These are phyloP conservation scores for Phytopythium boreale DNA, from an alignment of 352 stramenopile species.

Conservation along the genomic window DNA sequence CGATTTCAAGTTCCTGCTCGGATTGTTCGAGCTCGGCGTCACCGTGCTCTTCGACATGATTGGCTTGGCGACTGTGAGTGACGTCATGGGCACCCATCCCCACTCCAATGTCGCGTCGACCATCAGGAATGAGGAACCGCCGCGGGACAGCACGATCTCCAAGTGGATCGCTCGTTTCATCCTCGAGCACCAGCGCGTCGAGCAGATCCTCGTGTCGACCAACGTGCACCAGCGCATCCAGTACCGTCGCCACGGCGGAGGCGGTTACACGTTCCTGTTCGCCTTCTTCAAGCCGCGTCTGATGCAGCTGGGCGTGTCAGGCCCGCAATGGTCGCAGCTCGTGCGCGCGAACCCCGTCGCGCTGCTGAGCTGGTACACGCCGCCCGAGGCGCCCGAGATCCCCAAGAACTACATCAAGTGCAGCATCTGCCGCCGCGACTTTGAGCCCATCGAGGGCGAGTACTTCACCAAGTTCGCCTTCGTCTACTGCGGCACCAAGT, in stretches of 20 bases:
- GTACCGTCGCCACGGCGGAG: conserved; percentile 64
- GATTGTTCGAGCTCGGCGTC: conserved; percentile 34
- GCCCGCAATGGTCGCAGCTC: conserved; percentile 41
- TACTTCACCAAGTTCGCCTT: conserved; percentile 88
- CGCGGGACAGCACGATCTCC: conserved; percentile 39
- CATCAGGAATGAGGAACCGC: conserved; percentile 19
- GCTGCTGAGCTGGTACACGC: conserved; percentile 61
- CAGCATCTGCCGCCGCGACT: conserved; percentile 66
- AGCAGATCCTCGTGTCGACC: conserved; percentile 59
- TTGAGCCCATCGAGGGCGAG: conserved; percentile 82
- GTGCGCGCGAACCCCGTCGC: conserved; percentile 35
- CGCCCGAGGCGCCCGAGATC: conserved; percentile 44
- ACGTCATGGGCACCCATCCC: conserved; percentile 40
- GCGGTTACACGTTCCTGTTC: conserved; percentile 62
- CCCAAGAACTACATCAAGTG: conserved; percentile 76
- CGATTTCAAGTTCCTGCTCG: conserved; percentile 31
- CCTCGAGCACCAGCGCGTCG: conserved; percentile 13
- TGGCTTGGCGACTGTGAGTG: conserved; percentile 59
- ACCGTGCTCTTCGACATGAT: conserved; percentile 64
- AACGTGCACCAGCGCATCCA: conserved; percentile 65
- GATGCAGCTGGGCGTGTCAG: conserved; percentile 25
- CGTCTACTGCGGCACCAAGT: conserved; percentile 82
- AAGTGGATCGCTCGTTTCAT: conserved; percentile 33
- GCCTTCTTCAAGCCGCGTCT: conserved; percentile 46
- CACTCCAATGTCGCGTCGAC: neutral